These are phyloP conservation scores for Pseudogymnoascus sp. DNA, from an alignment of 2,329 filamentous ascomycete genomes.

Conservation along the genomic window DNA sequence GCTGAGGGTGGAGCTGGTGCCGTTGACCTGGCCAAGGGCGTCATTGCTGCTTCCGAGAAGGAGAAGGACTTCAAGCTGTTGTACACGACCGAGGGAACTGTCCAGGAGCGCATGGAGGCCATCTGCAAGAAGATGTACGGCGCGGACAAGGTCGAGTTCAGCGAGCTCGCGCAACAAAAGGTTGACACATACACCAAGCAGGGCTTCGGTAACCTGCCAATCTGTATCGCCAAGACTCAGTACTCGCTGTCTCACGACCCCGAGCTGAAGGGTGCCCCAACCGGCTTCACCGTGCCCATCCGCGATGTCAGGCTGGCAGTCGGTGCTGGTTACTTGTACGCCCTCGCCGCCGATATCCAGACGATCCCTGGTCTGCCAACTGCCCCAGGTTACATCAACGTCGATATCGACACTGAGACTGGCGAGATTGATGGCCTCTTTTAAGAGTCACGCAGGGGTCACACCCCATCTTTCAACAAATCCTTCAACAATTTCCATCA, in stretches of 20 bases:
- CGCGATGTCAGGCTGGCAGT: slow-evolving; percentile 89
- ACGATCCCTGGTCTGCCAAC: slow-evolving; percentile 95
- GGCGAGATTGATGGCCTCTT: slow-evolving; percentile 85
- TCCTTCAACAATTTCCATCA: slow-evolving; percentile 8
- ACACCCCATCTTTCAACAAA: not conserved
- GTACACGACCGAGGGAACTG: slow-evolving; percentile 68
- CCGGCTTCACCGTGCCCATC: slow-evolving; percentile 90
- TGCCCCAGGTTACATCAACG: slow-evolving; percentile 89
- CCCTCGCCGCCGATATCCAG: slow-evolving; percentile 93
- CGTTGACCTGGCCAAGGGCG: slow-evolving; percentile 76
- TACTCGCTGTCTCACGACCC: slow-evolving; percentile 94
- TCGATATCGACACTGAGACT: slow-evolving; percentile 76
- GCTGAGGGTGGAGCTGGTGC: slow-evolving; percentile 89
- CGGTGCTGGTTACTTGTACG: slow-evolving; percentile 88
- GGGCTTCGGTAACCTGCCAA: slow-evolving; percentile 85
- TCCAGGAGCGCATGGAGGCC: slow-evolving; percentile 82
- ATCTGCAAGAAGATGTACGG: slow-evolving; percentile 95
- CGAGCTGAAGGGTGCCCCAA: slow-evolving; percentile 86
- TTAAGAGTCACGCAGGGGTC: slow-evolving; percentile 38
- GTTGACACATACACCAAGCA: slow-evolving; percentile 90
- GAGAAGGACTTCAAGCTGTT: slow-evolving; percentile 82
- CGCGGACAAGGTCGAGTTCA: slow-evolving; percentile 81
- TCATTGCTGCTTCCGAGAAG: slow-evolving; percentile 74
- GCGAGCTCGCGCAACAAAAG: slow-evolving; percentile 89
- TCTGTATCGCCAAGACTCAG: slow-evolving; percentile 97